Percentiles rank a stretch among this genome's conserved stretches.
These are phyloP conservation scores for Colletotrichum costaricense DNA, from an alignment of 2,329 filamentous ascomycete species.

Conservation along the genomic window DNA sequence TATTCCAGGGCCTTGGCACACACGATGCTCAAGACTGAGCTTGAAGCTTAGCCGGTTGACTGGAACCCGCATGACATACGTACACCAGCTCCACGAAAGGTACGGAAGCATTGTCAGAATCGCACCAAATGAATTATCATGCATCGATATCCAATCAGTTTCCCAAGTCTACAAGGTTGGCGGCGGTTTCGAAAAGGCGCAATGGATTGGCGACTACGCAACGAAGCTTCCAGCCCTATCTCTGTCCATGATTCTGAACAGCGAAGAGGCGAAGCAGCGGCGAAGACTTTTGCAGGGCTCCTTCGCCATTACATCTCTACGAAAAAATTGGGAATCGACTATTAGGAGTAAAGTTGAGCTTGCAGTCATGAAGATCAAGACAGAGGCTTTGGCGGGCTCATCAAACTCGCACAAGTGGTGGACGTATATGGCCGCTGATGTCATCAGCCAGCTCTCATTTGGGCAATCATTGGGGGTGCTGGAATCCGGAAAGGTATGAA, in stretches of 20 bases:
- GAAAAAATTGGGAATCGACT: constrained; percentile 41
- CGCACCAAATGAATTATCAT: background rate
- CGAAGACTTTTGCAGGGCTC: constrained; percentile 54
- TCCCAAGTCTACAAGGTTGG: background rate
- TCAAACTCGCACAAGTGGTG: constrained; percentile 65
- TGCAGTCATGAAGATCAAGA: constrained; percentile 54
- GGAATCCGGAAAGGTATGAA: constrained; percentile 57
- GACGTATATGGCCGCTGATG: constrained; percentile 64
- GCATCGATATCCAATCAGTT: background rate
- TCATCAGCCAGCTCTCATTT: constrained; percentile 65
- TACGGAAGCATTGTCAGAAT: background rate
- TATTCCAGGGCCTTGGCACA: background rate
- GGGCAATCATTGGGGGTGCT: constrained; percentile 65
- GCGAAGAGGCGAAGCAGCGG: background rate
- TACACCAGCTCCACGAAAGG: background rate
- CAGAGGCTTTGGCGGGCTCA: constrained; percentile 52
- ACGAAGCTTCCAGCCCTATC: background rate
- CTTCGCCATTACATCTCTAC: constrained; percentile 50
- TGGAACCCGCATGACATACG: background rate
- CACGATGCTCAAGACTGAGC: background rate
- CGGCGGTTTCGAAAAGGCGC: background rate
- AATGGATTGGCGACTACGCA: background rate
- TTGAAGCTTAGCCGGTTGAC: background rate
- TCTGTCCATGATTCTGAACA: background rate
- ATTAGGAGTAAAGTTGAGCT: constrained; percentile 49